phyloP scores from a whole-genome alignment of 2,329 filamentous ascomycete species.

The Aspergillus cejpii region DNA sequence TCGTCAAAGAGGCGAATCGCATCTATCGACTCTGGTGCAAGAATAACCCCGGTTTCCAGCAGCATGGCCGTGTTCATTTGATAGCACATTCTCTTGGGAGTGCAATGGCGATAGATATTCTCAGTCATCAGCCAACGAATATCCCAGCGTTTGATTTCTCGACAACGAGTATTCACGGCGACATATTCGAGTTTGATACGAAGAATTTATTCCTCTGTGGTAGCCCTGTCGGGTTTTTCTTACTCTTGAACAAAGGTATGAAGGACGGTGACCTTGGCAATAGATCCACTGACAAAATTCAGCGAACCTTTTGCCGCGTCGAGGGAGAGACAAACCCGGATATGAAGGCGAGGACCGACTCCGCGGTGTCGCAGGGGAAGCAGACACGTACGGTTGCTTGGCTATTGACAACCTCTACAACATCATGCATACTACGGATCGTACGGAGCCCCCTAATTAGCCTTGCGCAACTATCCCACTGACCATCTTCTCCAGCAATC shows the following conservation, averaged over 20 bases:
- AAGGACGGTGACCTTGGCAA: conserved; percentile 15
- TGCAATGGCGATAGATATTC: conserved; percentile 86
- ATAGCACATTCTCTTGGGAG: conserved; percentile 91
- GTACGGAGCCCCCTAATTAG: conserved; percentile 23
- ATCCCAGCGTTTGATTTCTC: conserved; percentile 48
- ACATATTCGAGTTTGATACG: conserved; percentile 84
- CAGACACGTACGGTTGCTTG: conserved; percentile 77
- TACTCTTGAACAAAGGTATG: conserved; percentile 65
- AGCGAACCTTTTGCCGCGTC: conserved; percentile 65
- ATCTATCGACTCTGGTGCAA: conserved; percentile 93
- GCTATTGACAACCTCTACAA: conserved; percentile 97
- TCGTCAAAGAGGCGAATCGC: conserved; percentile 84
- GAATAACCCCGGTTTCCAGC: conserved; percentile 81
- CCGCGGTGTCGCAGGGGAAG: conserved; percentile 64
- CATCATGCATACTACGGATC: conserved; percentile 67
- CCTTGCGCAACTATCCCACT: conserved; percentile 26
- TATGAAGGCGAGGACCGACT: conserved; percentile 57
- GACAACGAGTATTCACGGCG: conserved; percentile 38
- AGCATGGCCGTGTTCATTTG: conserved; percentile 77
- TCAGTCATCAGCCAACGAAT: conserved; percentile 77
- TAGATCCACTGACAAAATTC: conserved; percentile 26
- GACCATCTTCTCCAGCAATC: conserved; percentile 58
- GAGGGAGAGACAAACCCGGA: conserved; percentile 67
- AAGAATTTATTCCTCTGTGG: conserved; percentile 83
- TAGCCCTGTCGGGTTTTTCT: conserved; percentile 86